phyloP scores from a whole-genome alignment of 202 grass and related monocot genomes.

The Musa balbisiana region DNA sequence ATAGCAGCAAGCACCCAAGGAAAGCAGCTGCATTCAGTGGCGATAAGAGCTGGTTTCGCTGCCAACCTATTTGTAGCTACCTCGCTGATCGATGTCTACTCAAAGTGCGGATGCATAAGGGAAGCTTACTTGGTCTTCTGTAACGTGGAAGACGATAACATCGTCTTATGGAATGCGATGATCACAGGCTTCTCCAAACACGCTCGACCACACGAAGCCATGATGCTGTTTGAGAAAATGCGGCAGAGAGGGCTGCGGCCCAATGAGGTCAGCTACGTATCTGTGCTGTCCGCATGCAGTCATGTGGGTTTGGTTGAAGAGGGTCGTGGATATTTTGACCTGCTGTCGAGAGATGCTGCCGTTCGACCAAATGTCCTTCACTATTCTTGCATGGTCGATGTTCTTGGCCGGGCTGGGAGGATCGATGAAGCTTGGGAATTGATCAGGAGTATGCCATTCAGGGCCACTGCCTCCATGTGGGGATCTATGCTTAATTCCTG shows the following conservation, averaged over 20 bases:
- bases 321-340: conserved; percentile 20
- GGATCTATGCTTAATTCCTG: conserved; percentile 23
- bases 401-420: conserved; percentile 20
- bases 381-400: conserved; percentile 27
- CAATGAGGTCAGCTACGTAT: conserved; percentile 24
- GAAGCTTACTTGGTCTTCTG: conserved; percentile 22
- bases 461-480: conserved; percentile 18
- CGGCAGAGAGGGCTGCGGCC: conserved; percentile 11
- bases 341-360: conserved; percentile 7
- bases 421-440: conserved; percentile 27
- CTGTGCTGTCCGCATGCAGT: conserved; percentile 20
- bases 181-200: conserved; percentile 22
- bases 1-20: conserved; percentile 43
- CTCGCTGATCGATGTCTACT: conserved; percentile 24
- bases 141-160: neutral
- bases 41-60: conserved; percentile 2
- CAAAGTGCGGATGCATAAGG: conserved; percentile 19
- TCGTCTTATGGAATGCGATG: conserved; percentile 29
- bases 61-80: conserved; percentile 19
- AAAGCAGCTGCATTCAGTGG: conserved; percentile 32
- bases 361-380: conserved; percentile 24
- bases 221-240: conserved; percentile 33
- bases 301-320: conserved; percentile 20
- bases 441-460: conserved; percentile 16
- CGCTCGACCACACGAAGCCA: conserved; percentile 3